Conservation (phyloP, 2,329 filamentous ascomycete species). For the Sclerotinia trifoliorum region DNA sequence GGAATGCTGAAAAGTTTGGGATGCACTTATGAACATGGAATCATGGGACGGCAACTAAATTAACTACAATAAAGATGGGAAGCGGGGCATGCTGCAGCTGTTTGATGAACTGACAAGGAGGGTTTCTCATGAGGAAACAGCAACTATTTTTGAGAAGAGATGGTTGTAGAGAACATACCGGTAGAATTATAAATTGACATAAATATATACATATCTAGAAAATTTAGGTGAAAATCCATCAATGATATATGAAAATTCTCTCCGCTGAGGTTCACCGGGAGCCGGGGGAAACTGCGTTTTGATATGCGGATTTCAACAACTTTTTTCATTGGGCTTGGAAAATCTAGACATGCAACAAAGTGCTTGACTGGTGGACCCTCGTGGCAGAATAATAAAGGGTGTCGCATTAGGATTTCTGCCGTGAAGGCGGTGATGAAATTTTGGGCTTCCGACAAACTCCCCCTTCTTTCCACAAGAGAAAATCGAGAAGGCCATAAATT, state of each 20-base stretch:
- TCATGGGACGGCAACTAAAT: too few relatives aligned
- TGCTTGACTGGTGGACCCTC: neutral
- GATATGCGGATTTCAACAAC: too few relatives aligned
- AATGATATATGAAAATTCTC: neutral
- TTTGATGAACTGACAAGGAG: neutral
- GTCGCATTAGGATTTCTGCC: neutral
- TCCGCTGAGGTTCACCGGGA: neutral
- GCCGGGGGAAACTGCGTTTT: too few relatives aligned
- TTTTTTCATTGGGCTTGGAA: too few relatives aligned
- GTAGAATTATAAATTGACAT: neutral
- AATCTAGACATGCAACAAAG: too few relatives aligned
- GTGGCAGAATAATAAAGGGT: neutral
- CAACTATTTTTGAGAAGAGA: too few relatives aligned
- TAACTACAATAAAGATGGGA: too few relatives aligned
- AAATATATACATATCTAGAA: too few relatives aligned
- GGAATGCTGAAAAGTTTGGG: too few relatives aligned
- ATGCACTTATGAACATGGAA: too few relatives aligned
- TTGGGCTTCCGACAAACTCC: neutral
- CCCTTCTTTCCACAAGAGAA: neutral
- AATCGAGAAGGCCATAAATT: neutral
- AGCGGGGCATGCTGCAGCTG: too few relatives aligned
- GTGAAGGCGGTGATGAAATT: neutral
- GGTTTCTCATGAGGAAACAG: neutral
- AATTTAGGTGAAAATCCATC: too few relatives aligned
- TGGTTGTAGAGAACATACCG: accelerated